phyloP scores from a whole-genome alignment of 2,329 filamentous ascomycete genomes.

The Westerdykella ornata region DNA sequence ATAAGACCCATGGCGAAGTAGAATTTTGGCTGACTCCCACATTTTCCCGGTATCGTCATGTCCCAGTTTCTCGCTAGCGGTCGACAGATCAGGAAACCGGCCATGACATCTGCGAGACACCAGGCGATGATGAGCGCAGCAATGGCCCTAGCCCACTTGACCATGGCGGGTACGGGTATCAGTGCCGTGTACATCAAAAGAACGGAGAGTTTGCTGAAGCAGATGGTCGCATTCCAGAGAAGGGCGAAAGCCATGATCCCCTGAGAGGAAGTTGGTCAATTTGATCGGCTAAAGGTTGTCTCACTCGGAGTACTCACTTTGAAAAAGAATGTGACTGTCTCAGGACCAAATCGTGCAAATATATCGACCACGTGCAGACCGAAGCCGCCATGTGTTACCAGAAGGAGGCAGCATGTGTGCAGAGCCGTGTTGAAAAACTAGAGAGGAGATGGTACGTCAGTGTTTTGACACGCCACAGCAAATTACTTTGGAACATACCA shows the following conservation, averaged over 20 bases:
- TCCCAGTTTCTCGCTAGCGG: constrained; percentile 17
- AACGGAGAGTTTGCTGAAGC: constrained; percentile 16
- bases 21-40: constrained; percentile 13
- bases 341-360: constrained; percentile 11
- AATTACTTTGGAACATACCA: constrained; percentile 4
- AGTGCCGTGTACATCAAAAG: constrained; percentile 15
- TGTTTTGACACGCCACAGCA: neutral
- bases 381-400: constrained; percentile 16
- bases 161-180: constrained; percentile 12
- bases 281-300: neutral
- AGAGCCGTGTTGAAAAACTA: constrained; percentile 15
- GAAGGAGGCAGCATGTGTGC: constrained; percentile 12
- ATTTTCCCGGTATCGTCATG: constrained; percentile 10
- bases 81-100: constrained; percentile 13
- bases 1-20: constrained; percentile 15
- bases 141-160: constrained; percentile 3
- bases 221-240: constrained; percentile 17
- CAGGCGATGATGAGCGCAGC: constrained; percentile 11
- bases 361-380: constrained; percentile 15
- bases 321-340: constrained; percentile 15
- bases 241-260: constrained; percentile 15
- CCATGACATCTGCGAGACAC: constrained; percentile 11
- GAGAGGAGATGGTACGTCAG: neutral
- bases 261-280: constrained; percentile 2
- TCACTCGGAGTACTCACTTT: constrained; percentile 7